A percentile compares a stretch with the other conserved stretches of the same genome.
These are phyloP conservation scores for Rosellinia necatrix DNA, from an alignment of 2,329 filamentous ascomycete species.

Conservation along the genomic window DNA sequence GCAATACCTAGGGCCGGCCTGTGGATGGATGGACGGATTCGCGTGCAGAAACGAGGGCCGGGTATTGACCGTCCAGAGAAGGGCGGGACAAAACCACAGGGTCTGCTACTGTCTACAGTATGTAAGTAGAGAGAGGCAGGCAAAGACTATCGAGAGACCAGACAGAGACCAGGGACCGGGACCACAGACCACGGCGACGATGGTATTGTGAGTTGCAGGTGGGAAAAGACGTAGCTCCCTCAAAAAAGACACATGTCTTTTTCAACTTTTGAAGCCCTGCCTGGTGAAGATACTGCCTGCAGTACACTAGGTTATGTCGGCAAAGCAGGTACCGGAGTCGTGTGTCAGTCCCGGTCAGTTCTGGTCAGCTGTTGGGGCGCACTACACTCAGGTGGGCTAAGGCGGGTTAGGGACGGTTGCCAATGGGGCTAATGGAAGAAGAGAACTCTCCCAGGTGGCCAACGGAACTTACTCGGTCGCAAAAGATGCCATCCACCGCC, in stretches of 20 bases:
- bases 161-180: too few species aligned
- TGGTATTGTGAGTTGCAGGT: slow-evolving; percentile 17
- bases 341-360: slow-evolving; percentile 5
- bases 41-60: slow-evolving; percentile 23
- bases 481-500: too few species aligned
- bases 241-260: slow-evolving; percentile 43
- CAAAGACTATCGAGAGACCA: too few species aligned
- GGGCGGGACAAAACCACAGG: slow-evolving; percentile 17
- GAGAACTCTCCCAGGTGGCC: too few species aligned
- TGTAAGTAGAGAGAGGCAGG: slow-evolving; percentile 16
- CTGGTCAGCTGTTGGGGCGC: not conserved
- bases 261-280: too few species aligned
- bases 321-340: slow-evolving; percentile 2
- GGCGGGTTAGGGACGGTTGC: too few species aligned
- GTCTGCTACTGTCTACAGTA: not conserved
- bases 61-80: slow-evolving; percentile 22
- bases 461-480: too few species aligned
- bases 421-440: too few species aligned
- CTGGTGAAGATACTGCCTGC: slow-evolving; percentile 12
- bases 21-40: slow-evolving; percentile 17
- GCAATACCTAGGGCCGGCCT: slow-evolving; percentile 22
- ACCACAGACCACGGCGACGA: slow-evolving; percentile 17
- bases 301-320: slow-evolving; percentile 21
- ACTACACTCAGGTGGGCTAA: too few species aligned
- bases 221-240: slow-evolving; percentile 22